Evolutionary conservation across 2,329 filamentous ascomycete species (phyloP).

Genomic region (Arthrobotrys sinensis): DNA sequence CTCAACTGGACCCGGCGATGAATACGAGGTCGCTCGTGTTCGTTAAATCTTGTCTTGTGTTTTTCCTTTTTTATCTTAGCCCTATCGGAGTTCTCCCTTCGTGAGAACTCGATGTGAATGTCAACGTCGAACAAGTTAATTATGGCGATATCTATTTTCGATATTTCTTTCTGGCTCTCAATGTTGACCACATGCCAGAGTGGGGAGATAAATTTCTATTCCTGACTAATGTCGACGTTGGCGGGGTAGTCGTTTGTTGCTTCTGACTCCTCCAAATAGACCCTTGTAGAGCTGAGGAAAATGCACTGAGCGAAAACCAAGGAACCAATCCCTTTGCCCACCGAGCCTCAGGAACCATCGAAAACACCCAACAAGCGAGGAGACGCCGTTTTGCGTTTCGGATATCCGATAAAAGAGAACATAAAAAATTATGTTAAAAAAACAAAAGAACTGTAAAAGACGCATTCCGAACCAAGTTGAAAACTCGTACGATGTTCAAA

Average conservation of each 20-base stretch:
- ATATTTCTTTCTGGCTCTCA: neutral
- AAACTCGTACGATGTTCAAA: conserved; percentile 8
- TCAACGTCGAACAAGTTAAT: neutral
- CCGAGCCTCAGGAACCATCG: conserved; percentile 8
- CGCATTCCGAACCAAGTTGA: conserved; percentile 7
- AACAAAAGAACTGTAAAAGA: neutral
- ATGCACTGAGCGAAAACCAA: conserved; percentile 53
- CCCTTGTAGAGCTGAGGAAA: conserved; percentile 50
- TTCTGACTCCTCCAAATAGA: conserved; percentile 36
- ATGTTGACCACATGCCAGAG: conserved; percentile 4
- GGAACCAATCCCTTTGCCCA: conserved; percentile 37
- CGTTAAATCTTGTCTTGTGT: conserved; percentile 18
- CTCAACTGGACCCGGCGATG: conserved; percentile 7
- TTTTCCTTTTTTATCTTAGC: conserved; percentile 47
- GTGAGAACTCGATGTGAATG: conserved; percentile 2
- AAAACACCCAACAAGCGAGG: conserved; percentile 30
- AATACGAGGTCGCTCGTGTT: conserved; percentile 46
- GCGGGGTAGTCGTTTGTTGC: conserved; percentile 7
- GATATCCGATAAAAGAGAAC: conserved; percentile 17
- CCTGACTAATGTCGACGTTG: conserved; percentile 13
- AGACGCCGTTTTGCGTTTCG: conserved; percentile 32
- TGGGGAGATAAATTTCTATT: conserved; percentile 17
- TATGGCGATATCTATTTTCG: neutral
- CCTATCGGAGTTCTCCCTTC: conserved; percentile 3
- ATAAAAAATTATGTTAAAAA: conserved; percentile 1